phyloP scores from a whole-genome alignment of 768 basidiomycete genomes.

The Kwoniella heveanensis region DNA sequence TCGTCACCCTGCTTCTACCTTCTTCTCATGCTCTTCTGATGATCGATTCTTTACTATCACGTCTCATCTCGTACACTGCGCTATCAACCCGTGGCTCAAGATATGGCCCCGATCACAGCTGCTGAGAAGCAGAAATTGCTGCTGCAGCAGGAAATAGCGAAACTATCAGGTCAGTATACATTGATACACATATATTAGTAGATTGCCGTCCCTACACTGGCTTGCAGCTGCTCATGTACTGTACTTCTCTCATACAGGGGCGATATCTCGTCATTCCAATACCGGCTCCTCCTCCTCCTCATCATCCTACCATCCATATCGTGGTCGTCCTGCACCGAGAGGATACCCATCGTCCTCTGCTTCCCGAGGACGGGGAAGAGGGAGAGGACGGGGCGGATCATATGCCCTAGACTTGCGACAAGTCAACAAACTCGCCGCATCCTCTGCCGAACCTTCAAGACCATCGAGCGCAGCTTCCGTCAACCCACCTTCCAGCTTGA shows the following conservation, averaged over 20 bases:
- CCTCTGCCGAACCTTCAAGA: slow-evolving; percentile 11
- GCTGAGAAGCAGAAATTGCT: slow-evolving; percentile 48
- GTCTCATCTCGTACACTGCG: too few relatives aligned
- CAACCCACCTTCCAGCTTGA: not conserved
- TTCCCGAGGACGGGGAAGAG: slow-evolving; percentile 26
- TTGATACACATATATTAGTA: too few relatives aligned
- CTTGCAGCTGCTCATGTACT: too few relatives aligned
- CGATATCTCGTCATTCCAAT: slow-evolving; percentile 40
- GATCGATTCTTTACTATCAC: too few relatives aligned
- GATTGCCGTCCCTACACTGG: too few relatives aligned
- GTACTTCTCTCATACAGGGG: slow-evolving; percentile 25
- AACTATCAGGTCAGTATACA: slow-evolving; percentile 46
- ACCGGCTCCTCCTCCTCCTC: slow-evolving; percentile 19
- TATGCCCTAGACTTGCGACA: slow-evolving; percentile 41
- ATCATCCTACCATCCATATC: slow-evolving; percentile 33
- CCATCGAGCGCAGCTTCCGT: slow-evolving; percentile 20
- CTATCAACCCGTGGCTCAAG: not conserved
- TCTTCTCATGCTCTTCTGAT: too few relatives aligned
- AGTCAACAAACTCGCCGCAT: slow-evolving; percentile 15
- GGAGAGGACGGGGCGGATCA: slow-evolving; percentile 28
- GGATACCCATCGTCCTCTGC: slow-evolving; percentile 3
- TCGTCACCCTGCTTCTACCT: not conserved
- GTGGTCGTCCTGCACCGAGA: slow-evolving; percentile 18
- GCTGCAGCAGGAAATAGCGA: slow-evolving; percentile 54
- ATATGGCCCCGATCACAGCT: slow-evolving; percentile 30